phyloP scores from a whole-genome alignment of 2,329 filamentous ascomycete species.

The Pseudopyrenochaeta lycopersici region DNA sequence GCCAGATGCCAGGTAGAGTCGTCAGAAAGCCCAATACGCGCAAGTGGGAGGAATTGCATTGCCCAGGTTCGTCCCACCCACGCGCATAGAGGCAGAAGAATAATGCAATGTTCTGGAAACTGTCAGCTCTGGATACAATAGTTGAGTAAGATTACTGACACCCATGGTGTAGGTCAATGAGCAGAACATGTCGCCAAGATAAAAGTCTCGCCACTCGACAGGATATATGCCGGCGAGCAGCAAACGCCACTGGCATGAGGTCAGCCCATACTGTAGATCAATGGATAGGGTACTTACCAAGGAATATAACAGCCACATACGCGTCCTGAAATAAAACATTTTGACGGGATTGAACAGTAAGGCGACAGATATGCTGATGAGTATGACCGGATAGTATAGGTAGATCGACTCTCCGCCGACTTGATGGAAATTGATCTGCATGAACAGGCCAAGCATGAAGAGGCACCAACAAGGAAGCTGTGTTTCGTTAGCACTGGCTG shows the following conservation, averaged over 20 bases:
- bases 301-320: conserved; percentile 89
- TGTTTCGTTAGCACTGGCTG: conserved; percentile 11
- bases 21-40: conserved; percentile 86
- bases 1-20: conserved; percentile 86
- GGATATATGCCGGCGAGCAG: conserved; percentile 86
- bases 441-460: conserved; percentile 76
- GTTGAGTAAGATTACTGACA: conserved; percentile 62
- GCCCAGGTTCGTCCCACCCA: conserved; percentile 73
- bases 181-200: conserved; percentile 96
- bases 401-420: conserved; percentile 74
- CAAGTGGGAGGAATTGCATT: conserved; percentile 88
- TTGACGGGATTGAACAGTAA: conserved; percentile 80
- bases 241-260: conserved; percentile 74
- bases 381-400: conserved; percentile 84
- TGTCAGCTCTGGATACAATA: background rate
- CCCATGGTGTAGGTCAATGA: conserved; percentile 90
- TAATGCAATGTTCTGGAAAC: conserved; percentile 77
- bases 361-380: conserved; percentile 73
- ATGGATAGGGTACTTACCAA: conserved; percentile 67
- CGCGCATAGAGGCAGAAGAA: conserved; percentile 95
- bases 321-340: conserved; percentile 76
- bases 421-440: conserved; percentile 88
- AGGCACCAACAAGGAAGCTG: conserved; percentile 84
- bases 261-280: conserved; percentile 35
- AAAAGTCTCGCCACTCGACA: conserved; percentile 97